Conservation (phyloP, 345 rosid species). For the Psidium guajava region DNA sequence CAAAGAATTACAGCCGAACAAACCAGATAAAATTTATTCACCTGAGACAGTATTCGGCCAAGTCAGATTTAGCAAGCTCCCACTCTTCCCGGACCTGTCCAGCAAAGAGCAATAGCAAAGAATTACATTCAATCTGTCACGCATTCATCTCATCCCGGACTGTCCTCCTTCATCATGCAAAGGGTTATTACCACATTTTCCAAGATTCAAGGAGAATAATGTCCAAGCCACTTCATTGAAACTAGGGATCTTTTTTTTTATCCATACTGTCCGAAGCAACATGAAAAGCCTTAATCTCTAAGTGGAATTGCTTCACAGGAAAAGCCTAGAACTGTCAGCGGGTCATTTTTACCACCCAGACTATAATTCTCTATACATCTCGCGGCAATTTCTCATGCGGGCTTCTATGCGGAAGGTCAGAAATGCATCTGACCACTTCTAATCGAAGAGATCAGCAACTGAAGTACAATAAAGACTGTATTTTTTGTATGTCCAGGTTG, state of each 20-base stretch:
- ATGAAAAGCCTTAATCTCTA: neutral
- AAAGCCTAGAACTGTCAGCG: neutral
- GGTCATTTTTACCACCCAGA: neutral
- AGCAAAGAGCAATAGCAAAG: neutral
- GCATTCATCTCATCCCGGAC: neutral
- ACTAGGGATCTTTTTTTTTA: too few species aligned
- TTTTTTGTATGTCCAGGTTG: too few species aligned
- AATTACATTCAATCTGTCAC: neutral
- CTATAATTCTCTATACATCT: neutral
- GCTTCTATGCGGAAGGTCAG: neutral
- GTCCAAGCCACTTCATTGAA: neutral
- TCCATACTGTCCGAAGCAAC: neutral
- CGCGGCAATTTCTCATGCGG: neutral
- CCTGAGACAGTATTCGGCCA: neutral
- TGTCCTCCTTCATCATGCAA: neutral
- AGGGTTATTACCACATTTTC: neutral
- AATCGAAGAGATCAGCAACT: too few species aligned
- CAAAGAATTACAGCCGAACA: too few species aligned
- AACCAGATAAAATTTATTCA: neutral
- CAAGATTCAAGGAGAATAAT: neutral
- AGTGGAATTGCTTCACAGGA: neutral
- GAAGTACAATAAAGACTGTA: too few species aligned
- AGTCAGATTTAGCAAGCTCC: neutral
- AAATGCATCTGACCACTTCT: neutral
- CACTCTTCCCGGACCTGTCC: neutral